Evolutionary conservation across 208 protist genomes (phyloP).

Genomic region (Naegleria lovaniensis): DNA sequence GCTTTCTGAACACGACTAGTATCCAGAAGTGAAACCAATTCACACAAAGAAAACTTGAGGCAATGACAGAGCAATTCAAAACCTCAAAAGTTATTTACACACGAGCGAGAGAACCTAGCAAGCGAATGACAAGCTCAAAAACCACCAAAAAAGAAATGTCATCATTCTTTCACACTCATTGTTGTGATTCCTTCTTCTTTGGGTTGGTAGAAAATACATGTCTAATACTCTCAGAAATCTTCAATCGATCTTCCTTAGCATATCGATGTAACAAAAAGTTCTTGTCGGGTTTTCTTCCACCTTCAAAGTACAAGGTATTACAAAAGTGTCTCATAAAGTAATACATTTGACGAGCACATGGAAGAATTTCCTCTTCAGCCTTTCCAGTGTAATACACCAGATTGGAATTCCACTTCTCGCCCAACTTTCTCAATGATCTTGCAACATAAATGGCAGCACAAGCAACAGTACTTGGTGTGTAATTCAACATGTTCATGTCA

Average conservation of each 20-base stretch:
- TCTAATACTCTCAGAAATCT: background rate
- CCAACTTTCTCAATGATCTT: conserved; percentile 15
- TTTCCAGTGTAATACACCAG: background rate
- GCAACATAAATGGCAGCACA: conserved; percentile 81
- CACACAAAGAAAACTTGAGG: too few species aligned
- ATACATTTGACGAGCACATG: background rate
- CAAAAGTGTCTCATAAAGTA: background rate
- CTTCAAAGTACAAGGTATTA: background rate
- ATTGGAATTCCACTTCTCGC: background rate
- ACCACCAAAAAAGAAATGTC: too few species aligned
- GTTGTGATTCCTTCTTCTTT: background rate
- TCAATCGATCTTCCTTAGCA: background rate
- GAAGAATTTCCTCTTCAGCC: background rate
- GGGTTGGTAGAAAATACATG: background rate
- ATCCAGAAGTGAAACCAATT: background rate
- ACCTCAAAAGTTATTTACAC: too few species aligned
- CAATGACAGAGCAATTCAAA: too few species aligned
- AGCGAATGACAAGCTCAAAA: too few species aligned
- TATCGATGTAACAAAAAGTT: background rate
- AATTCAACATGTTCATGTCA: conserved; percentile 72
- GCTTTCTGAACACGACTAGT: background rate
- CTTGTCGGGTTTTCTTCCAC: background rate
- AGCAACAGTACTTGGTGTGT: conserved; percentile 79
- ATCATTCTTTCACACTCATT: too few species aligned
- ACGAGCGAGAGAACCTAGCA: too few species aligned